phyloP scores from a whole-genome alignment of 192 early-diverging fungal genomes.

The Glomus cerebriforme region DNA sequence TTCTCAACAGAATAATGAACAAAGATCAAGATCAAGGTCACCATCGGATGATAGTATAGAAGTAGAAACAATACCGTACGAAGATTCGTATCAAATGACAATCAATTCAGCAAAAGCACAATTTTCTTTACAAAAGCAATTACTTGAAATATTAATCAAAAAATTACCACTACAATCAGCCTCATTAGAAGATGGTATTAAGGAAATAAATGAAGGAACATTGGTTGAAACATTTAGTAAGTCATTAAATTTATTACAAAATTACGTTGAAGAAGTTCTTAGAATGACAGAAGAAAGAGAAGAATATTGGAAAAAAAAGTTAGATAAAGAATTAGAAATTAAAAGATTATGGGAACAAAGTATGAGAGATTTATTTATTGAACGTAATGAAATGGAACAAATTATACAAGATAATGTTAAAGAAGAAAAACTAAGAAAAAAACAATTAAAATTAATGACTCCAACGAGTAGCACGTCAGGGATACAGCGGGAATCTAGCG shows the following conservation, averaged over 20 bases:
- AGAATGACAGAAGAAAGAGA: slow-evolving; percentile 49
- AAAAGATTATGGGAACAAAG: slow-evolving; percentile 52
- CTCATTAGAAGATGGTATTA: not conserved
- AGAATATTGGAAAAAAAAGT: slow-evolving; percentile 45
- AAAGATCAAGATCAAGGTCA: slow-evolving; percentile 13
- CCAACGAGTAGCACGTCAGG: not conserved
- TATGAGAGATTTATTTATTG: slow-evolving; percentile 43
- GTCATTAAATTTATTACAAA: slow-evolving; percentile 9
- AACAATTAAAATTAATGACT: slow-evolving; percentile 15
- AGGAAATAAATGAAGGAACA: not conserved
- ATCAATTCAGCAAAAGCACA: slow-evolving; percentile 59
- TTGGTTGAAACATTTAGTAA: slow-evolving; percentile 22
- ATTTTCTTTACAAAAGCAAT: slow-evolving; percentile 59
- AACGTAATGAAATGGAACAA: slow-evolving; percentile 51
- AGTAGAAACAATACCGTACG: slow-evolving; percentile 39
- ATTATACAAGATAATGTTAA: slow-evolving; percentile 40
- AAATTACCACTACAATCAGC: not conserved
- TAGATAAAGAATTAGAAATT: slow-evolving; percentile 49
- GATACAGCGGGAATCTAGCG: not conserved
- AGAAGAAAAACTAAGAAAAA: slow-evolving; percentile 35
- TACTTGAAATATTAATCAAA: slow-evolving; percentile 53
- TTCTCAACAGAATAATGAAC: not conserved
- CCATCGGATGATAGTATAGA: slow-evolving; percentile 27
- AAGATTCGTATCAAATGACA: slow-evolving; percentile 46
- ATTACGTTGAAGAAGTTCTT: slow-evolving; percentile 36